Evolutionary conservation across 2,329 filamentous ascomycete genomes (phyloP).

Genomic region (Trichoderma endophyticum): DNA sequence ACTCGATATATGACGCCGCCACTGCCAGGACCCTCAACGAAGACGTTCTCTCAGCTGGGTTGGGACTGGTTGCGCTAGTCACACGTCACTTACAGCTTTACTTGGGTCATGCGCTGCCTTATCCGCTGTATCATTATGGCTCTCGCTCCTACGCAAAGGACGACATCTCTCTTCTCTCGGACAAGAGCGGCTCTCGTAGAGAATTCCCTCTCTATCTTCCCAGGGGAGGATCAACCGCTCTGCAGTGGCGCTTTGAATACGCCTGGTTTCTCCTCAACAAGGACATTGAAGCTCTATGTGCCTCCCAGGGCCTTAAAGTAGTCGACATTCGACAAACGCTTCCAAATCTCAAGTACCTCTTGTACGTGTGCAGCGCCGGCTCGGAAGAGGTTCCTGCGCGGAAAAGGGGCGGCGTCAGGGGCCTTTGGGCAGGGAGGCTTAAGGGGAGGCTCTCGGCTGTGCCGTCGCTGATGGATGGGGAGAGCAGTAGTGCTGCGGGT

Average conservation of each 20-base stretch:
- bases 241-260: conserved; percentile 92
- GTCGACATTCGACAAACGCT: conserved; percentile 89
- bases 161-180: conserved; percentile 59
- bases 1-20: conserved; percentile 65
- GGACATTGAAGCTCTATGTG: conserved; percentile 71
- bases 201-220: conserved; percentile 77
- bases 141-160: conserved; percentile 76
- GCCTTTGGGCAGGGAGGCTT: conserved; percentile 51
- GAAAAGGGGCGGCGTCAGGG: conserved; percentile 59
- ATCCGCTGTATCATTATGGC: conserved; percentile 68
- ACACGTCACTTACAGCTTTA: conserved; percentile 78
- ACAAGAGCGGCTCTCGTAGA: conserved; percentile 50
- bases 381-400: conserved; percentile 59
- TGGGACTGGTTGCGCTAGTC: conserved; percentile 76
- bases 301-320: conserved; percentile 68
- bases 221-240: conserved; percentile 57
- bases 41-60: conserved; percentile 72
- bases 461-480: conserved; percentile 29
- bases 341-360: conserved; percentile 87
- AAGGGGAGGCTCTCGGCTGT: conserved; percentile 35
- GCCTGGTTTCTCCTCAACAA: conserved; percentile 97
- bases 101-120: conserved; percentile 73
- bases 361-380: conserved; percentile 85
- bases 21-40: conserved; percentile 52
- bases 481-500: conserved; percentile 36